phyloP scores from a whole-genome alignment of 1,139 yeast genomes.

The Tardiomyces blankii region DNA sequence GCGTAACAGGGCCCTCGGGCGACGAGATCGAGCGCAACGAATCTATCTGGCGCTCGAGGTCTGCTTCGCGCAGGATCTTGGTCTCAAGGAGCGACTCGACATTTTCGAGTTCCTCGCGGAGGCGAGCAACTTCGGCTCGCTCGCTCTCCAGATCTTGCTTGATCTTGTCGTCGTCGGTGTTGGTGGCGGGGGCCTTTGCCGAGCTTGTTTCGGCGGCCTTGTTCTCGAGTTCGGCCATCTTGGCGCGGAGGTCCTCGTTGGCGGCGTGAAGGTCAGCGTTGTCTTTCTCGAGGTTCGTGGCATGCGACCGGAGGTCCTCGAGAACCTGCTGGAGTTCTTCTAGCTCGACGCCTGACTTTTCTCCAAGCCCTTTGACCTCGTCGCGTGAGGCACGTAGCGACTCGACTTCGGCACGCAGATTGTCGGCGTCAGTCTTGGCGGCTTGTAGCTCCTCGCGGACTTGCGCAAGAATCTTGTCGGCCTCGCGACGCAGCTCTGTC shows the following conservation, averaged over 20 bases:
- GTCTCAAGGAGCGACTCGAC: constrained; percentile 22
- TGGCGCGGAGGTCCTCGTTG: background rate
- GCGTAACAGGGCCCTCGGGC: constrained; percentile 4
- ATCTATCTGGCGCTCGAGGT: constrained; percentile 18
- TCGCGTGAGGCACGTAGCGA: background rate
- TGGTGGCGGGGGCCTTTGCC: background rate
- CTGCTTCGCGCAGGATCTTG: constrained; percentile 20
- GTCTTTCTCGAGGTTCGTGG: background rate
- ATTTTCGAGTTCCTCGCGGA: constrained; percentile 14
- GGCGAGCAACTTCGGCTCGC: background rate
- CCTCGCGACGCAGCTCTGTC: background rate
- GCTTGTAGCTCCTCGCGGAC: too few species aligned
- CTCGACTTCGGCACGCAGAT: background rate
- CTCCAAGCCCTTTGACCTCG: background rate
- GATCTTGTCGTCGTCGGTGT: background rate
- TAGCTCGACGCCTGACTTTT: background rate
- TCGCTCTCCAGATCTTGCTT: background rate
- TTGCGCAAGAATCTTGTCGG: background rate
- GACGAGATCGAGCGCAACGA: constrained; percentile 3
- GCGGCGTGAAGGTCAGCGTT: background rate
- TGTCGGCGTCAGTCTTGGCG: background rate
- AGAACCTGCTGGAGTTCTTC: background rate
- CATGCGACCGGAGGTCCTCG: background rate
- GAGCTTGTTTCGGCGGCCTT: background rate
- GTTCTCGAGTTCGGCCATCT: background rate